These are phyloP conservation scores for Hygrocybe coccinea DNA, from an alignment of 768 basidiomycete genomes.

Conservation along the genomic window DNA sequence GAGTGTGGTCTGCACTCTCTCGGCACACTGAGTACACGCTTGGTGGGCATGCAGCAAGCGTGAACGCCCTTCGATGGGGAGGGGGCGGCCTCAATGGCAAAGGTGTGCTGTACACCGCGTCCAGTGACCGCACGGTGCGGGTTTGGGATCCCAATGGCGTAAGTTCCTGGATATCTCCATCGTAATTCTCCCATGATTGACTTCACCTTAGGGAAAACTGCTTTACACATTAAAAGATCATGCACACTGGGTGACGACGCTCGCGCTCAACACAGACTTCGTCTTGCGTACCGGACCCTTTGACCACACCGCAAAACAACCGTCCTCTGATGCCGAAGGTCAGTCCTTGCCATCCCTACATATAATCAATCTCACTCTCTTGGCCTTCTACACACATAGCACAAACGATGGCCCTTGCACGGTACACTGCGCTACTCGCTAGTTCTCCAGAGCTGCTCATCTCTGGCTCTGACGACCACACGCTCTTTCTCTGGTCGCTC, in stretches of 20 bases:
- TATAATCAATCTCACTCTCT: neutral
- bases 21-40: slow-evolving; percentile 76
- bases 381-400: slow-evolving; percentile 39
- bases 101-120: slow-evolving; percentile 89
- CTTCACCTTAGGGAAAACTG: slow-evolving; percentile 61
- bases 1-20: slow-evolving; percentile 82
- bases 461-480: slow-evolving; percentile 97
- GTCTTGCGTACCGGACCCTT: slow-evolving; percentile 92
- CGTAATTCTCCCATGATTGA: neutral
- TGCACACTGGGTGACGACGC: slow-evolving; percentile 98
- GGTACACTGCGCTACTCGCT: slow-evolving; percentile 68
- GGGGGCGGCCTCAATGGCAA: slow-evolving; percentile 59
- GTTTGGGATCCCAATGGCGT: slow-evolving; percentile 88
- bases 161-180: slow-evolving; percentile 17
- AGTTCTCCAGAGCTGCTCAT: slow-evolving; percentile 78
- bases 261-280: slow-evolving; percentile 93
- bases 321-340: slow-evolving; percentile 82
- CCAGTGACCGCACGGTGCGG: slow-evolving; percentile 88
- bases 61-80: slow-evolving; percentile 95
- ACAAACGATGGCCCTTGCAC: slow-evolving; percentile 65
- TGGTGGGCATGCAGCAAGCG: slow-evolving; percentile 89
- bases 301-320: slow-evolving; percentile 78
- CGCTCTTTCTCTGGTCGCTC: slow-evolving; percentile 91
- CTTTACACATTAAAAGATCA: slow-evolving; percentile 88
- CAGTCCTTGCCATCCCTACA: slow-evolving; percentile 10